These are phyloP conservation scores for Cymodocea nodosa DNA, from an alignment of 116 monocot genomes.

Conservation along the genomic window DNA sequence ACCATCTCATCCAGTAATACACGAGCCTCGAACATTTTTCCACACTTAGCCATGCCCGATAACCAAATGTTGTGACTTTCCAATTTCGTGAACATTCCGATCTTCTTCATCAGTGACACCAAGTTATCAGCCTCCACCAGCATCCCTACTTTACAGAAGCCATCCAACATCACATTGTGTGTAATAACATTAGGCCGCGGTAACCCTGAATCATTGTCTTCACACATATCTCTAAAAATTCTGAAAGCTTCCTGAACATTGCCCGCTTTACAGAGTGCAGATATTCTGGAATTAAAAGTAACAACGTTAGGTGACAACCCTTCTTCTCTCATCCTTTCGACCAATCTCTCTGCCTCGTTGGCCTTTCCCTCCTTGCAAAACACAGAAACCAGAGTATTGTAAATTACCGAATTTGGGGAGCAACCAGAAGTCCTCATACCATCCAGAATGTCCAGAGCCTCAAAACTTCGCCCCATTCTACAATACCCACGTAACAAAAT, in stretches of 20 bases:
- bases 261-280: slow-evolving; percentile 67
- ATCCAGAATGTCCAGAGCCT: slow-evolving; percentile 43
- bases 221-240: slow-evolving; percentile 78
- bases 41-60: slow-evolving; percentile 51
- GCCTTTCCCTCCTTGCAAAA: slow-evolving; percentile 55
- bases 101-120: slow-evolving; percentile 48
- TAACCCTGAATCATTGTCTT: slow-evolving; percentile 29
- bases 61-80: slow-evolving; percentile 83
- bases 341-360: slow-evolving; percentile 61
- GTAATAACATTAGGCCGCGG: slow-evolving; percentile 63
- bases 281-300: slow-evolving; percentile 86
- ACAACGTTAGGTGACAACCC: slow-evolving; percentile 67
- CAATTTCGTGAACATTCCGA: slow-evolving; percentile 32
- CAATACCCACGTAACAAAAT: slow-evolving; percentile 73
- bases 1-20: slow-evolving; percentile 58
- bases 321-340: slow-evolving; percentile 55
- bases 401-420: slow-evolving; percentile 49
- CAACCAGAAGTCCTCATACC: slow-evolving; percentile 34
- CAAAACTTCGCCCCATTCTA: slow-evolving; percentile 18
- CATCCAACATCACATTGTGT: slow-evolving; percentile 58
- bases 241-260: slow-evolving; percentile 43
- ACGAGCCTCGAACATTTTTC: slow-evolving; percentile 43
- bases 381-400: slow-evolving; percentile 62
- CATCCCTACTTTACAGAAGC: slow-evolving; percentile 59
- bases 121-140: slow-evolving; percentile 46